Conservation (phyloP, 2,329 filamentous ascomycete species). For the Lasiodiplodia sp. region DNA sequence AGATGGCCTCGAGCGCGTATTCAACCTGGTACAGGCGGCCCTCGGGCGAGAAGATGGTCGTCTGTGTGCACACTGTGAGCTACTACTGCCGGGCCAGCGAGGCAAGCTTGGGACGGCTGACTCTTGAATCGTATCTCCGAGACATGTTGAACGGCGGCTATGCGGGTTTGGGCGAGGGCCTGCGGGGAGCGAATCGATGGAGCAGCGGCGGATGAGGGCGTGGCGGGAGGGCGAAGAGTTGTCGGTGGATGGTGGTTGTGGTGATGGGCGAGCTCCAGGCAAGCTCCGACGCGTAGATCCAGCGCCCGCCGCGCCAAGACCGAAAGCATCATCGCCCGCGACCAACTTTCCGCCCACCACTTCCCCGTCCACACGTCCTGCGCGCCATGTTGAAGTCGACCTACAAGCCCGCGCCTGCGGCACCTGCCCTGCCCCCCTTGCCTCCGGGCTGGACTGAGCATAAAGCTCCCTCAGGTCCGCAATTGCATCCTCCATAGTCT, state of each 20-base stretch:
- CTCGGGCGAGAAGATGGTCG: slow-evolving; percentile 99
- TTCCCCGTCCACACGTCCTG: slow-evolving; percentile 32
- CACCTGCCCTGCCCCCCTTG: slow-evolving; percentile 62
- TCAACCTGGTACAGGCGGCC: slow-evolving; percentile 98
- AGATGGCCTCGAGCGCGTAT: slow-evolving; percentile 98
- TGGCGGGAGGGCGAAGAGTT: slow-evolving; percentile 34
- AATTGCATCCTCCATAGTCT: slow-evolving; percentile 30
- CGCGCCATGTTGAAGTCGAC: slow-evolving; percentile 75
- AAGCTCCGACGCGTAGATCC: slow-evolving; percentile 31
- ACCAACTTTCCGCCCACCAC: slow-evolving; percentile 35
- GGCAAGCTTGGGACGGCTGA: slow-evolving; percentile 69
- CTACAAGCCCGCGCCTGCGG: slow-evolving; percentile 65
- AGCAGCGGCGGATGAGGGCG: slow-evolving; percentile 32
- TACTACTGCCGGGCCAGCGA: slow-evolving; percentile 92
- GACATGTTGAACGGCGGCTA: slow-evolving; percentile 70
- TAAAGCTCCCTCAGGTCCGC: slow-evolving; percentile 76
- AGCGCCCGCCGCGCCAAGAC: slow-evolving; percentile 21
- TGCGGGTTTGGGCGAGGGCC: neutral
- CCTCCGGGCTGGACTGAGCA: slow-evolving; percentile 91
- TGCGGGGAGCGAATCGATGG: slow-evolving; percentile 14
- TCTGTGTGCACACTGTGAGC: slow-evolving; percentile 70
- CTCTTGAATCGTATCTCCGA: slow-evolving; percentile 95
- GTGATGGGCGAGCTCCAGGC: slow-evolving; percentile 44
- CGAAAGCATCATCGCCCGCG: slow-evolving; percentile 43
- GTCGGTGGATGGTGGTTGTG: slow-evolving; percentile 34